Base-by-base conservation (phyloP, 805 yeast species). In the Candida quercuum region DNA sequence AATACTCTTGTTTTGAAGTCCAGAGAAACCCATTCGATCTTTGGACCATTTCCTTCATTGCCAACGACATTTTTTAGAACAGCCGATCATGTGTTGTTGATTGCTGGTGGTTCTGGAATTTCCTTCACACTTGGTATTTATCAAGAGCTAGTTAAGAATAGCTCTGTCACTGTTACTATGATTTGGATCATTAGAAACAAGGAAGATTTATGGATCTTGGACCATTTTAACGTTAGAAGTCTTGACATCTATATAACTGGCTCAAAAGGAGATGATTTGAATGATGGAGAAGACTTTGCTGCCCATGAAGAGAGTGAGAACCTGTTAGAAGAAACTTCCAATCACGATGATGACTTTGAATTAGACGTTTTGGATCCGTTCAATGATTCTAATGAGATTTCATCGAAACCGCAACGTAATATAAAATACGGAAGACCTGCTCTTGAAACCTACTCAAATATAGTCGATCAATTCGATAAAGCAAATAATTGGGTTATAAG, bases 31-130 rank as follows among this genome's bases (percentile, higher is more conserved):
- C 65, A 68, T 42, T 63, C 76, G 6, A 42, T 72, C 18, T 61
- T 63, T 42, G 66, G 66, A 12, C 61, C 69, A 6, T 73, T 60
- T 48, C 65, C 73, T 3, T 66, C 81, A 5, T 38, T 76, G 4
- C 63, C 71, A 11, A 43, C 50, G 11, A 60, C 64, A 15, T 71
- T 75, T 42, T 69, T 74, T 43, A 57, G 61, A 28, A 66, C 74
- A 0, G 78, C 74, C 0, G 70, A 69, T 24, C 69, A 72, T 28
- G 71, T 78, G 1, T 54, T 64, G 13, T 66, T 82, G 15, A 64
- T 82, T 1, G 74, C 81, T 44, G 91, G 89, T 12, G 93, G 93
- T 0, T 74, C 86, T 2, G 89, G 91, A 1, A 71, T 83, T 10
- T 78, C 88, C 0, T 72, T 72, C 37, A 83, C 81, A 4, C 43